Conservation (phyloP, 169 alveolate species). For the Plasmodium sp. region DNA sequence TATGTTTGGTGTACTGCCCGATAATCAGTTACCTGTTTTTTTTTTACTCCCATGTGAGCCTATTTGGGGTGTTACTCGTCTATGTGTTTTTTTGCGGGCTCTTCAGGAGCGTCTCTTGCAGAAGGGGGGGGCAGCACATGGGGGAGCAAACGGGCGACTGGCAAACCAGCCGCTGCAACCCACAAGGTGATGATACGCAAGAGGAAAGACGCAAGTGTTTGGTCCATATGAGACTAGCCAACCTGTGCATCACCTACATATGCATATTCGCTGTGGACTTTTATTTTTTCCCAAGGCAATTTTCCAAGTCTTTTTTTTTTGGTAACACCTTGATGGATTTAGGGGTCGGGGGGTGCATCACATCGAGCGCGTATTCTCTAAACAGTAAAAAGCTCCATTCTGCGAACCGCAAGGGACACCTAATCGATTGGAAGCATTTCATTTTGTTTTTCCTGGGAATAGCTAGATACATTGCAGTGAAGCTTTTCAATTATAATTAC, state of each 20-base stretch:
- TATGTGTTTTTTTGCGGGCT: not conserved
- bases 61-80: not conserved
- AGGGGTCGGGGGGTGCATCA: conserved; percentile 47
- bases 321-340: conserved; percentile 65
- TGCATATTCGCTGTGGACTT: conserved; percentile 64
- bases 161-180: not conserved
- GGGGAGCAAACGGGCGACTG: not conserved
- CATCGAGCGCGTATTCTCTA: conserved; percentile 35
- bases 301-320: conserved; percentile 30
- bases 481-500: conserved; percentile 21
- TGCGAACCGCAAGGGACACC: not conserved
- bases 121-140: not conserved
- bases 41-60: conserved; percentile 1
- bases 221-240: conserved; percentile 6
- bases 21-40: conserved; percentile 1
- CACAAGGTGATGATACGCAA: not conserved
- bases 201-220: not conserved
- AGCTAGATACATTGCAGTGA: conserved; percentile 19
- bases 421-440: conserved; percentile 26
- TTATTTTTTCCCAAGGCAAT: conserved; percentile 59
- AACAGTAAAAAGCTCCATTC: not conserved
- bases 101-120: not conserved
- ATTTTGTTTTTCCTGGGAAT: conserved; percentile 38
- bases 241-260: conserved; percentile 23
- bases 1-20: conserved; percentile 12